phyloP scores from a whole-genome alignment of 75 land plant species.

The Pinus taeda region DNA sequence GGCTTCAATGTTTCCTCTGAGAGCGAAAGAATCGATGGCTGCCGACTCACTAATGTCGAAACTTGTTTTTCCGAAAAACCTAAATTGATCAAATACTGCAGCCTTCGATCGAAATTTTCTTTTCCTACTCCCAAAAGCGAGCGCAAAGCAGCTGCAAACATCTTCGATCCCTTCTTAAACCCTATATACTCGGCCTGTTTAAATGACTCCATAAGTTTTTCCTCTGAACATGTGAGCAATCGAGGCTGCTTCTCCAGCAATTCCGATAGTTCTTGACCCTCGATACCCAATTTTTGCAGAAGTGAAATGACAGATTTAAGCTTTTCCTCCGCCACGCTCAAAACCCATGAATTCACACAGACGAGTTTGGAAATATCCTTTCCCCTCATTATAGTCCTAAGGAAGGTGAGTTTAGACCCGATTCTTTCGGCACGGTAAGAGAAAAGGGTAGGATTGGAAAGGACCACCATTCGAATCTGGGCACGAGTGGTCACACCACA shows the following conservation, averaged over 20 bases:
- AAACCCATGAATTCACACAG: neutral
- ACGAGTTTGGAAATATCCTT: neutral
- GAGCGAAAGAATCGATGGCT: conserved; percentile 12
- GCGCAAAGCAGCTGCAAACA: neutral
- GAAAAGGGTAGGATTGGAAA: neutral
- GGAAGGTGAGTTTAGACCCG: conserved; percentile 16
- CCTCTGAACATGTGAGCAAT: neutral
- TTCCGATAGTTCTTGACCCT: neutral
- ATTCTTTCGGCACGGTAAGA: conserved; percentile 1
- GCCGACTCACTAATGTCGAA: conserved; percentile 6
- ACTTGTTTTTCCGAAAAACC: conserved; percentile 22
- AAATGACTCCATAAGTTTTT: neutral
- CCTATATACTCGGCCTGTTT: neutral
- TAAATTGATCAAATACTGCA: conserved; percentile 2
- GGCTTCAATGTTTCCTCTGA: conserved; percentile 14
- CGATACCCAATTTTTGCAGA: neutral
- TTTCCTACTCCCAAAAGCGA: neutral
- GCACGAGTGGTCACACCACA: neutral
- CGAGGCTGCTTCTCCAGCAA: neutral
- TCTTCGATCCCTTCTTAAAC: neutral
- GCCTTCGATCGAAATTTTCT: neutral
- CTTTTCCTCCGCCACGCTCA: neutral
- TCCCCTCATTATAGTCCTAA: too few relatives aligned
- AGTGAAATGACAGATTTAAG: neutral
- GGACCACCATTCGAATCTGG: conserved; percentile 8